A percentile compares a stretch with the other conserved stretches of the same genome.
These are phyloP conservation scores for Pythium chondricola DNA, from an alignment of 352 stramenopile species.

Conservation along the genomic window DNA sequence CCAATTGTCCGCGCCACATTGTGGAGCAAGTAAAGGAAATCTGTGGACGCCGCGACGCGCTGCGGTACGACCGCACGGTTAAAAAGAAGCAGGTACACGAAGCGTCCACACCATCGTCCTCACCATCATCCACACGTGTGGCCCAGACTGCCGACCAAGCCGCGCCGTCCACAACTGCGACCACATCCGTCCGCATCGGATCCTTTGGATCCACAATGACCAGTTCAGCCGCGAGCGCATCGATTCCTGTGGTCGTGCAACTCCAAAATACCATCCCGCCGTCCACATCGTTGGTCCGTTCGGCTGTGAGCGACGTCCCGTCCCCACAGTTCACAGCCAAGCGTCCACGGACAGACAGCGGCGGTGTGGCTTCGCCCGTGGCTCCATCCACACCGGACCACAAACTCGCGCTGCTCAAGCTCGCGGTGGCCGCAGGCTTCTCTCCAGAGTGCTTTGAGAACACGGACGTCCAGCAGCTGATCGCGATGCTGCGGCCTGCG, in stretches of 20 bases:
- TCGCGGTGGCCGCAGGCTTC: slow-evolving; percentile 12
- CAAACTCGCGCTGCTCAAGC: slow-evolving; percentile 18
- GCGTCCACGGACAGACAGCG: neutral
- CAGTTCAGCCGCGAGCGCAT: neutral
- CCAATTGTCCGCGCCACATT: slow-evolving; percentile 57
- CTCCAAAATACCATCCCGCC: no score
- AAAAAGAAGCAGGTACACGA: slow-evolving; percentile 20
- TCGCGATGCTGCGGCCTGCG: slow-evolving; percentile 11
- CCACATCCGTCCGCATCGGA: neutral
- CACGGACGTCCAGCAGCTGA: slow-evolving; percentile 17
- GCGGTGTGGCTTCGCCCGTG: neutral
- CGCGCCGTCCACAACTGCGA: no score
- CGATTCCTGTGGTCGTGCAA: no score
- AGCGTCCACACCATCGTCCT: neutral
- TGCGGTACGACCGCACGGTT: slow-evolving; percentile 27
- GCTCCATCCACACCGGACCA: neutral
- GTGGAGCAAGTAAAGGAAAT: slow-evolving; percentile 57
- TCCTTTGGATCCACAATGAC: neutral
- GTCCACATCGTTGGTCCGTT: neutral
- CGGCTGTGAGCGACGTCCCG: neutral
- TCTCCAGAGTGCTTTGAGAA: slow-evolving; percentile 12
- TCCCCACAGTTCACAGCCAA: neutral
- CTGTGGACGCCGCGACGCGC: slow-evolving; percentile 38
- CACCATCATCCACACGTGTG: no score
- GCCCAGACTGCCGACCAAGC: no score